Evolutionary conservation across 1,284 basidiomycete genomes (phyloP), one percentile per base, ranked within the genome.

Genomic region (Hortiboletus rubellus): DNA sequence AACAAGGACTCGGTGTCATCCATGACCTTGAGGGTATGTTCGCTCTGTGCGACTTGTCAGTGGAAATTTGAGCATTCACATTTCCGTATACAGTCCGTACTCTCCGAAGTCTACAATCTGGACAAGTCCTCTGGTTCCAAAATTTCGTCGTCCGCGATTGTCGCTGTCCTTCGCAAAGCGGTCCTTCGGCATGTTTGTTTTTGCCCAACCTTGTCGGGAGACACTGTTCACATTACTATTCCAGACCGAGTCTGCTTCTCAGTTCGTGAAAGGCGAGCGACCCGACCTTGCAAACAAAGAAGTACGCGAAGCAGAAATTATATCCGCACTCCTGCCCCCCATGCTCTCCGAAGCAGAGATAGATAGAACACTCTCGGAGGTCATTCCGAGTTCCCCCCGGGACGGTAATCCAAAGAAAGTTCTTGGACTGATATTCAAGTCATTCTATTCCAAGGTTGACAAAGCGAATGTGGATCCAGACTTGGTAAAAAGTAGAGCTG

Each of bases 211-310:
- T 50, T 51, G 37, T 34, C 2, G 3, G 18, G 15, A 9, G n/a
- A 27, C n/a, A 18, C 5, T 47, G 38, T 42, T 60, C 41, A 64
- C 46, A 14, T 45, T 41, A 37, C 14, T n/a, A 31, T 50, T 45
- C 18, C 61, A 91, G 88, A 74, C 69, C 8, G 87, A 89, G 48
- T 81, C 87, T 43, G 84, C 82, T 12, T 62, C 70, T 18, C 81
- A 84, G 63, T 91, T 82, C 60, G 63, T 64, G 7, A 72, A 79
- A 63, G 85, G 84, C n/a, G 76, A 79, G 10, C 80, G 89, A 41
- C 71, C 72, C 2, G 88, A 91, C 56, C 79, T 91, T 38, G 88
- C 85, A 30, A 78, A 80, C 48, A 84, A 84, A 61, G 87, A 90
- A 71, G 66, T 72, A 6, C 71, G 69, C 36, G 88, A 91, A 73